These are phyloP conservation scores for Artemisia tridentata DNA, from an alignment of 129 eudicot genomes.

Conservation along the genomic window DNA sequence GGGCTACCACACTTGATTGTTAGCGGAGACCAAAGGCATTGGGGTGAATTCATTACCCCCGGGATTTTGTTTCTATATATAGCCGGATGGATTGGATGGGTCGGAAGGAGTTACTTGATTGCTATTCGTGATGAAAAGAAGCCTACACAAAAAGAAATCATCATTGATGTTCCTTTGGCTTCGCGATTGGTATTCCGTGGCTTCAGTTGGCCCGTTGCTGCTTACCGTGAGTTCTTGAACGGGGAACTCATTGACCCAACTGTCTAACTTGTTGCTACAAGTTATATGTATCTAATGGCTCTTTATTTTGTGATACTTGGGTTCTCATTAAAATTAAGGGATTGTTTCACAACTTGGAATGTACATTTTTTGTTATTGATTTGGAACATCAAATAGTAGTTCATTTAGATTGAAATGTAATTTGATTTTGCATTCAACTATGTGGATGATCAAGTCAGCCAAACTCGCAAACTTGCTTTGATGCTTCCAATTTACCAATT, in stretches of 20 bases:
- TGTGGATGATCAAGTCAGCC: no score
- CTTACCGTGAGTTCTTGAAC: conserved; percentile 81
- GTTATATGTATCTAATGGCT: conserved; percentile 30
- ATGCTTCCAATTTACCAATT: no score
- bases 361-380: conserved; percentile 22
- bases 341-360: conserved; percentile 17
- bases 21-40: conserved; percentile 97
- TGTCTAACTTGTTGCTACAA: conserved; percentile 39
- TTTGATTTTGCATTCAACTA: neutral
- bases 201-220: conserved; percentile 97
- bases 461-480: no score
- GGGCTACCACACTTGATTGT: conserved; percentile 98
- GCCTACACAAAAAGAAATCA: conserved; percentile 90
- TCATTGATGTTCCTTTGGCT: conserved; percentile 95
- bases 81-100: conserved; percentile 99
- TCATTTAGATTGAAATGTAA: conserved; percentile 3
- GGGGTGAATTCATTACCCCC: conserved; percentile 99
- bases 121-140: conserved; percentile 95
- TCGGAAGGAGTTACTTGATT: conserved; percentile 92
- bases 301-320: conserved; percentile 18
- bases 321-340: conserved; percentile 19
- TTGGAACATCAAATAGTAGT: conserved; percentile 20
- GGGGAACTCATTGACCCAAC: conserved; percentile 86
- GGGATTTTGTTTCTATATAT: conserved; percentile 87
- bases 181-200: conserved; percentile 80